Conservation (phyloP, 2,329 filamentous ascomycete species). For the Dactylonectria macrodidyma region DNA sequence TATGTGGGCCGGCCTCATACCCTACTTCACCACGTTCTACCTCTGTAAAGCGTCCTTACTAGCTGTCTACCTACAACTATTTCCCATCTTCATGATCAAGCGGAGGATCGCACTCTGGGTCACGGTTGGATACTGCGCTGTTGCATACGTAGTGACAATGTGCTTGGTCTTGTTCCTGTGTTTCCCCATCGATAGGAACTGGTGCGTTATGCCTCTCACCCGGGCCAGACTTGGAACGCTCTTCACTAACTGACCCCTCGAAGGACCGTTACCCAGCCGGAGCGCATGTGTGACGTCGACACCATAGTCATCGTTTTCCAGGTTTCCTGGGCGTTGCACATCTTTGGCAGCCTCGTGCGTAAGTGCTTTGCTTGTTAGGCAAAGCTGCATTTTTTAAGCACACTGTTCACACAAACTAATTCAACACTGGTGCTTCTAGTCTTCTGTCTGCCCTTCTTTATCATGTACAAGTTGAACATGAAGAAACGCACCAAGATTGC, state of each 20-base stretch:
- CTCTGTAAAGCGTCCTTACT: conserved; percentile 15
- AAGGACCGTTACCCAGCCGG: background rate
- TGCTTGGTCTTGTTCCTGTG: conserved; percentile 3
- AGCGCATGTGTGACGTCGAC: background rate
- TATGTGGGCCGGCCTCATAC: conserved; percentile 7
- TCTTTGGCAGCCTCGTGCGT: background rate
- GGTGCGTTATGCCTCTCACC: background rate
- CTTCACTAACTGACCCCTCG: background rate
- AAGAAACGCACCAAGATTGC: background rate
- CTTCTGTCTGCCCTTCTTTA: background rate
- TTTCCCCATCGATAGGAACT: conserved; percentile 11
- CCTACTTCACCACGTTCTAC: conserved; percentile 14
- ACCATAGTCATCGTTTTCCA: background rate
- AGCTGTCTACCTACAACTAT: conserved; percentile 4
- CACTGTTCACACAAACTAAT: background rate
- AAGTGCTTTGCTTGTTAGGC: background rate
- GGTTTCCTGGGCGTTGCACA: conserved; percentile 9
- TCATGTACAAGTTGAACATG: background rate
- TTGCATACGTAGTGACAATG: conserved; percentile 8
- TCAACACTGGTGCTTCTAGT: background rate
- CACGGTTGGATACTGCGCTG: background rate
- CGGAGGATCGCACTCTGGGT: background rate
- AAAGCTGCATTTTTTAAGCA: background rate
- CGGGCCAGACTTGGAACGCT: background rate
- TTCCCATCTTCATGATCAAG: conserved; percentile 12